Evolutionary conservation across 2,329 filamentous ascomycete genomes (phyloP), one percentile per base, ranked within the genome.

Genomic region (Aureobasidium musti): DNA sequence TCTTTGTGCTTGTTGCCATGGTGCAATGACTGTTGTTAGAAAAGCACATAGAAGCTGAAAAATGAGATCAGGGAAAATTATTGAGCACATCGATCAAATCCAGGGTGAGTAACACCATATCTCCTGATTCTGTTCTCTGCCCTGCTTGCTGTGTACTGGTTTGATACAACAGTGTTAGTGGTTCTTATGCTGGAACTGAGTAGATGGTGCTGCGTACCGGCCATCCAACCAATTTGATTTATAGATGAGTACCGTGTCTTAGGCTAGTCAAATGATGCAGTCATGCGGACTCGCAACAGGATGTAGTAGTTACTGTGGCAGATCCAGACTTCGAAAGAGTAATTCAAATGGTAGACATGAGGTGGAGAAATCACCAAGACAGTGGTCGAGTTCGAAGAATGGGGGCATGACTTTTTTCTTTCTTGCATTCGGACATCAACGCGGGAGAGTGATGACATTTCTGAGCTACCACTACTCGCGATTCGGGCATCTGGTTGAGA

Each of bases 361-460:
- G 19, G 1, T 30, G 6, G 14, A 21, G 30, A 21, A 17, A 21
- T 59, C 54, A 59, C 54, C 45, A 1, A 17, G 19, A 45, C 8
- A 10, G 11, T 45, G 39, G 35, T 59, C 37, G 54, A 59, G 4
- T 10, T 8, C 11, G 10, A 33, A 33, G 14, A 17, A 33, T 64
- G 37, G 61, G 61, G 61, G 61, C 61, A 64, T 64, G 61, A 64
- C 49, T 53, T 65, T 56, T 56, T 49, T 65, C 47, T 57, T 65
- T 56, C 43, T 65, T 65, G 63, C 63, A 56, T 65, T 65, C 50
- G 41, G 53, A 49, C 53, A 21, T 65, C 52, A 60, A 66, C 52
- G 64, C 64, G 64, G 64, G 64, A 66, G 64, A 66, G 64, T 66
- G 64, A 66, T 66, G 54, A 66, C 64, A 66, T 66, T 66, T 66